These are phyloP conservation scores for Apiospora koreana DNA, from an alignment of 2,329 filamentous ascomycete species.

Conservation along the genomic window DNA sequence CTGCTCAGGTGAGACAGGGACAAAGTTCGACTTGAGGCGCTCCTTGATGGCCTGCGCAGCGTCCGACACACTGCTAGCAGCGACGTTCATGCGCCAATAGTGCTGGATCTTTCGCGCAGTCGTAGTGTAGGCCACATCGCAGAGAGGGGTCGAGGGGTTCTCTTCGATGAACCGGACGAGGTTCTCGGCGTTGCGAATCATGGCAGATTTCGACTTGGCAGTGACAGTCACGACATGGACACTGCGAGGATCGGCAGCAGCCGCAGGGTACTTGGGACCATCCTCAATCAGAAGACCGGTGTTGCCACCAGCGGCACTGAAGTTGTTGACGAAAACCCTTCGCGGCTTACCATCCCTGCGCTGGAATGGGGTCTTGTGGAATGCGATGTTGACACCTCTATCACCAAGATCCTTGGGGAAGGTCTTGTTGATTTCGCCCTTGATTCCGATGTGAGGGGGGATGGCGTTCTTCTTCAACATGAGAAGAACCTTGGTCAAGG, in stretches of 20 bases:
- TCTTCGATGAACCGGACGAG: constrained; percentile 55
- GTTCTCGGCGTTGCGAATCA: constrained; percentile 58
- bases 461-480: constrained; percentile 66
- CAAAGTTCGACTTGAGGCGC: constrained; percentile 44
- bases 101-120: constrained; percentile 67
- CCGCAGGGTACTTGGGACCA: constrained; percentile 42
- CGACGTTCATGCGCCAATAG: constrained; percentile 54
- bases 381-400: constrained; percentile 61
- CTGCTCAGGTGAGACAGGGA: constrained; percentile 42
- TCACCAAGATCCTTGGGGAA: constrained; percentile 58
- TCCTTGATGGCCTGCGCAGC: constrained; percentile 43
- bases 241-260: constrained; percentile 50
- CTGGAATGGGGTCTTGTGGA: constrained; percentile 51
- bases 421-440: constrained; percentile 60
- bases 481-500: constrained; percentile 64
- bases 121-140: constrained; percentile 65
- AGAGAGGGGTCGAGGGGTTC: constrained; percentile 53
- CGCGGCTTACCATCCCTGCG: constrained; percentile 49
- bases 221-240: constrained; percentile 61
- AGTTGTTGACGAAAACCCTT: constrained; percentile 65
- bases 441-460: constrained; percentile 69
- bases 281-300: constrained; percentile 68
- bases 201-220: constrained; percentile 55
- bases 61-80: constrained; percentile 42
- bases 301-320: constrained; percentile 72